These are phyloP conservation scores for Zygotorulaspora chibaensis DNA, from an alignment of 805 yeast species.

Conservation along the genomic window DNA sequence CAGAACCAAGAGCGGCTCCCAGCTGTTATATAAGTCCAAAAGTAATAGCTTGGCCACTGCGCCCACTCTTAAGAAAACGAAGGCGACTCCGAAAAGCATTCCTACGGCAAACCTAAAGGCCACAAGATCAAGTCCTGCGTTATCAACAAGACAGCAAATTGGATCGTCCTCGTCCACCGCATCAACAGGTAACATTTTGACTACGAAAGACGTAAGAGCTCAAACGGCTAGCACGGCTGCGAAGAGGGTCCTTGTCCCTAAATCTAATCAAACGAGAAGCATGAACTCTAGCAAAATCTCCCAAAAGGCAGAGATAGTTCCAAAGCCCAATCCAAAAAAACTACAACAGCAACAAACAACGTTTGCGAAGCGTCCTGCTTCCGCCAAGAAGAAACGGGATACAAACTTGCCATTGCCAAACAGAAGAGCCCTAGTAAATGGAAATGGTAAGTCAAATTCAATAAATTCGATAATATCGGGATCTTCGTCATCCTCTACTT, in stretches of 20 bases:
- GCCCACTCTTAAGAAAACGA: conserved; percentile 1
- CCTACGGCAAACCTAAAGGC: conserved; percentile 7
- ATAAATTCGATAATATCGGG: conserved; percentile 5
- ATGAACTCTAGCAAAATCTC: background rate
- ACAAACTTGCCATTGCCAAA: background rate
- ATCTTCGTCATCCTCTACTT: conserved; percentile 6
- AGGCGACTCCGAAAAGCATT: background rate
- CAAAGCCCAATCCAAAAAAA: conserved; percentile 3
- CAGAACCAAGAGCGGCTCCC: conserved; percentile 1
- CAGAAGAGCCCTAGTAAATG: background rate
- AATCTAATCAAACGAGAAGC: conserved; percentile 1
- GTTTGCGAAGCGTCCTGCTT: conserved; percentile 1
- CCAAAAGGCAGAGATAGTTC: background rate
- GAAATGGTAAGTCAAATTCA: conserved; percentile 2
- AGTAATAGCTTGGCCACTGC: conserved; percentile 2
- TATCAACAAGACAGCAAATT: conserved; percentile 8
- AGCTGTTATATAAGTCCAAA: conserved; percentile 4
- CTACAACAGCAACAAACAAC: background rate
- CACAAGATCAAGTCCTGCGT: conserved; percentile 21
- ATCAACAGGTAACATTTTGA: background rate
- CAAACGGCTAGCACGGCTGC: conserved; percentile 11
- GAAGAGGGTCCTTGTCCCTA: conserved; percentile 6
- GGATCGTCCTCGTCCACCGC: conserved; percentile 2
- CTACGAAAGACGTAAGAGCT: background rate
- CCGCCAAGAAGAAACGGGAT: conserved; percentile 2